Conservation (phyloP, 306 rosid genomes). For the cucumber (Cucumis sativus) region Cucumber_9930_V3 NC_026658.2:18194001-18194500, state of each 20-base stretch:
- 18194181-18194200: conserved; percentile 22
- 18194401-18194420: too few species aligned
- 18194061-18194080: too few species aligned
- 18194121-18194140: too few species aligned
- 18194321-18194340: conserved; percentile 50
- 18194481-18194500: background rate
- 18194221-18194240: conserved; percentile 35
- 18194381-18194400: too few species aligned
- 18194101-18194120: background rate
- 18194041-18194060: too few species aligned
- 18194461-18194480: background rate
- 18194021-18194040: background rate
- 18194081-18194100: too few species aligned
- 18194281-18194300: conserved; percentile 39
- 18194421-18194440: too few species aligned
- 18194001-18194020: conserved; percentile 38
- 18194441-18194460: background rate
- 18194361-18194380: background rate
- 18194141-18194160: too few species aligned
- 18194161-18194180: too few species aligned
- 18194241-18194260: conserved; percentile 32
- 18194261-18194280: conserved; percentile 44
- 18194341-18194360: conserved; percentile 33
- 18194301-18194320: conserved; percentile 39
- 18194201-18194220: conserved; percentile 25